Evolutionary conservation across 345 rosid species (phyloP), one percentile per base, ranked within the genome.

Genomic region (Leavenworthia alabamica): DNA sequence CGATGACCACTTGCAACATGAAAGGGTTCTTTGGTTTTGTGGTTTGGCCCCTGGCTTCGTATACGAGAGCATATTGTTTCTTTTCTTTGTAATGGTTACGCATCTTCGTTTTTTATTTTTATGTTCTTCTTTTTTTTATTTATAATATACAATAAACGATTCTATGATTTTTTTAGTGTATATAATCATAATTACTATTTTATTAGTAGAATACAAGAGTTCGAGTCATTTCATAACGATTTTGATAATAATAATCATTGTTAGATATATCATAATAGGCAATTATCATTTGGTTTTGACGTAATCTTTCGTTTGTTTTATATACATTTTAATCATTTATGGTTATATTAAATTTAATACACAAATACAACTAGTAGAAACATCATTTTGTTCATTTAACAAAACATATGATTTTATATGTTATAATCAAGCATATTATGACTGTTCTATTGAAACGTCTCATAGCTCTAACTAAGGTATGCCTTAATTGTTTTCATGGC

Each of bases 1-100:
- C 4, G 17, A 35, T 6, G 56, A 44, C 73, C 49, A 61, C 43
- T 61, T 60, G 73, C 13, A 11, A 16, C 16, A 8, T 60, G 15
- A 29, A 16, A 47, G 24, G 43, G 50, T 57, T 58, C 8, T 68
- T 12, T 32, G 60, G 46, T 48, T 48, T 8, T 22, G 48, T 60
- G 41, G 64, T 47, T 67, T 56, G 43, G 10, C 23, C 41, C 64
- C 17, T 6, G 35, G 41, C 48, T 45, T 55, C 62, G 15, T n/a
- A 22, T 48, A 39, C 32, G 32, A 22, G 24, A 8, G 52, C 55
- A 35, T 35, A 9, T 50, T 49, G 55, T 28, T 15, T 27, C 4
- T 7, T 27, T 23, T 14, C 33, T 8, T 23, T 49, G 55, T 49
- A 28, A 14, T 27, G 7, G 55, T 49, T 14, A 27, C 13, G 36